phyloP scores from a whole-genome alignment of 345 rosid species.

The Linum usitatissimum region DNA sequence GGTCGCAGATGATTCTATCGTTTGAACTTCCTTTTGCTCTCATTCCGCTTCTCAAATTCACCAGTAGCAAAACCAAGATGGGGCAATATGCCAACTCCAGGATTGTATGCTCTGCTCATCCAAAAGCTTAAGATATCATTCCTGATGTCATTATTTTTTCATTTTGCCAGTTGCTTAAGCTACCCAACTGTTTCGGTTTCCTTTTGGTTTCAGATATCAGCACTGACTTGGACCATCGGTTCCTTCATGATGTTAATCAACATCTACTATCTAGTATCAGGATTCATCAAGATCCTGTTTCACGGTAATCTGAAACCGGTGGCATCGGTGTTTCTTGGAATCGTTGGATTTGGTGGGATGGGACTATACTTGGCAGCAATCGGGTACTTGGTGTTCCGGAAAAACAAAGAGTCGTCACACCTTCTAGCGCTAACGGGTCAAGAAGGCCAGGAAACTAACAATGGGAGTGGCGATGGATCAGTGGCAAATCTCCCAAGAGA shows the following conservation, averaged over 20 bases:
- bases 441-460: slow-evolving; percentile 15
- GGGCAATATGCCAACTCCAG: slow-evolving; percentile 51
- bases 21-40: slow-evolving; percentile 93
- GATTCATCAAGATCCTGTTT: slow-evolving; percentile 51
- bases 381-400: slow-evolving; percentile 58
- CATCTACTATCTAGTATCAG: slow-evolving; percentile 45
- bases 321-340: slow-evolving; percentile 35
- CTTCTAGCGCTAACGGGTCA: slow-evolving; percentile 41
- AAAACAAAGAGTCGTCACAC: slow-evolving; percentile 31
- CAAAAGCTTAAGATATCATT: not conserved
- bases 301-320: slow-evolving; percentile 33
- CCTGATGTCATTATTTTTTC: not conserved
- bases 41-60: slow-evolving; percentile 89
- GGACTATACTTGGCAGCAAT: slow-evolving; percentile 55
- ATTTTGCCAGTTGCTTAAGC: not conserved
- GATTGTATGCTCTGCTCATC: slow-evolving; percentile 24
- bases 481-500: slow-evolving; percentile 40
- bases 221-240: slow-evolving; percentile 73
- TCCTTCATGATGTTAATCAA: slow-evolving; percentile 68
- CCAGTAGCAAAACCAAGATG: slow-evolving; percentile 85
- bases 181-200: not conserved
- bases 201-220: slow-evolving; percentile 34
- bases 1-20: slow-evolving; percentile 76
- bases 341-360: slow-evolving; percentile 53
- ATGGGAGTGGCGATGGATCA: slow-evolving; percentile 14